phyloP scores from a whole-genome alignment of 1,284 basidiomycete species.

The Porodaedalea pini region DNA sequence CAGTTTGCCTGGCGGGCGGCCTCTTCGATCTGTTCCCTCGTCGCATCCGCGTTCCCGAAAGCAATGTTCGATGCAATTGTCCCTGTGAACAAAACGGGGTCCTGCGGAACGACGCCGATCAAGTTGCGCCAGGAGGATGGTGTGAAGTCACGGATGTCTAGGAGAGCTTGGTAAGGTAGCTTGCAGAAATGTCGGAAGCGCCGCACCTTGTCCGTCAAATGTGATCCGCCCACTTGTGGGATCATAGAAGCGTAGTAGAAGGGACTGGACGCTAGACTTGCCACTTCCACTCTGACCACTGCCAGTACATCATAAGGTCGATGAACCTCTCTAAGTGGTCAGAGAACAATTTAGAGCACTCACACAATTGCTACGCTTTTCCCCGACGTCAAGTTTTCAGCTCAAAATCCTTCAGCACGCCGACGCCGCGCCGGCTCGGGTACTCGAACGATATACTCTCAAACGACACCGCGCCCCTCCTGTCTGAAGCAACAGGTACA shows the following conservation, averaged over 20 bases:
- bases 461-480: conserved; percentile 71
- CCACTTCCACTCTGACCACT: conserved; percentile 89
- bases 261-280: conserved; percentile 87
- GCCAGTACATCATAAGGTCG: too few species aligned
- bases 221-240: conserved; percentile 78
- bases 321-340: too few species aligned
- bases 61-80: conserved; percentile 93
- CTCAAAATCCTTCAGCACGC: conserved; percentile 76
- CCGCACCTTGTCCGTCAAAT: conserved; percentile 81
- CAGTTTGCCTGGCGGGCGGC: conserved; percentile 92
- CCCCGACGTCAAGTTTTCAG: conserved; percentile 77
- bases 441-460: conserved; percentile 84
- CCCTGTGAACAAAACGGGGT: conserved; percentile 78
- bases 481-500: conserved; percentile 45
- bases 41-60: conserved; percentile 75
- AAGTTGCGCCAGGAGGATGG: conserved; percentile 81
- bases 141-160: conserved; percentile 82
- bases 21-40: conserved; percentile 79
- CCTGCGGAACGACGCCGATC: conserved; percentile 86
- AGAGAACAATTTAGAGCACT: too few species aligned
- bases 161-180: too few species aligned
- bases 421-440: conserved; percentile 75
- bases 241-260: conserved; percentile 92
- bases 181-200: too few species aligned
- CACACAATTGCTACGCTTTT: conserved; percentile 91